Conservation (phyloP, 176 grass and related monocot genomes). For the Neostapfia colusana region DNA sequence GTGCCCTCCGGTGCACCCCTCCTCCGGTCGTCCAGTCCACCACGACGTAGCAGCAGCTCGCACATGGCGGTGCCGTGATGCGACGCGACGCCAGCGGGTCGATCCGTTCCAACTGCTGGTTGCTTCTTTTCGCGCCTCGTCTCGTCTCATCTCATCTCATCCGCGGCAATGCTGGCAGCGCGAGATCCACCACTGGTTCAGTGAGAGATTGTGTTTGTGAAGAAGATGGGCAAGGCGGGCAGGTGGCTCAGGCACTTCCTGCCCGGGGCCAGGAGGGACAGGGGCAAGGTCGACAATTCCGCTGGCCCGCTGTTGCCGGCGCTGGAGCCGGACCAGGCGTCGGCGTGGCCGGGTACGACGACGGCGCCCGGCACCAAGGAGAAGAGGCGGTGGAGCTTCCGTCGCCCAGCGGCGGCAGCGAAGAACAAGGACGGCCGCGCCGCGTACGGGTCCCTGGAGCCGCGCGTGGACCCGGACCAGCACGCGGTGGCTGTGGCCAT, state of each 20-base stretch:
- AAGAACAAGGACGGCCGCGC: not conserved
- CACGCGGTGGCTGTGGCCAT: slow-evolving; percentile 63
- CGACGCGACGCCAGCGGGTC: slow-evolving; percentile 8
- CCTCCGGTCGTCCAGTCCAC: not conserved
- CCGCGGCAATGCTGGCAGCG: not conserved
- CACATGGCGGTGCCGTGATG: slow-evolving; percentile 38
- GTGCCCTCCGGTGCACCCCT: not conserved
- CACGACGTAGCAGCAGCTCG: not conserved
- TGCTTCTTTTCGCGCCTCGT: not conserved
- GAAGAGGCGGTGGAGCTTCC: slow-evolving; percentile 87
- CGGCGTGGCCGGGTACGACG: not conserved
- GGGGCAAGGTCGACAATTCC: slow-evolving; percentile 27
- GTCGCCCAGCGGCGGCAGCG: slow-evolving; percentile 29
- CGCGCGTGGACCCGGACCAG: slow-evolving; percentile 46
- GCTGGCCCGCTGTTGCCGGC: not conserved
- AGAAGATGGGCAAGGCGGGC: slow-evolving; percentile 65
- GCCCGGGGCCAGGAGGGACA: slow-evolving; percentile 49
- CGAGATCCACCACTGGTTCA: not conserved
- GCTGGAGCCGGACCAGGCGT: not conserved
- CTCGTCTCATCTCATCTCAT: not conserved
- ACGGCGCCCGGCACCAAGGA: slow-evolving; percentile 55
- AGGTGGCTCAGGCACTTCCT: slow-evolving; percentile 79
- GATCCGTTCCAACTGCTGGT: not conserved
- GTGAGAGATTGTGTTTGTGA: not conserved
- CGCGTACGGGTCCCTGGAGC: slow-evolving; percentile 45